Base-by-base conservation (phyloP, 768 basidiomycete species). In the Atractiella rhizophila region DNA sequence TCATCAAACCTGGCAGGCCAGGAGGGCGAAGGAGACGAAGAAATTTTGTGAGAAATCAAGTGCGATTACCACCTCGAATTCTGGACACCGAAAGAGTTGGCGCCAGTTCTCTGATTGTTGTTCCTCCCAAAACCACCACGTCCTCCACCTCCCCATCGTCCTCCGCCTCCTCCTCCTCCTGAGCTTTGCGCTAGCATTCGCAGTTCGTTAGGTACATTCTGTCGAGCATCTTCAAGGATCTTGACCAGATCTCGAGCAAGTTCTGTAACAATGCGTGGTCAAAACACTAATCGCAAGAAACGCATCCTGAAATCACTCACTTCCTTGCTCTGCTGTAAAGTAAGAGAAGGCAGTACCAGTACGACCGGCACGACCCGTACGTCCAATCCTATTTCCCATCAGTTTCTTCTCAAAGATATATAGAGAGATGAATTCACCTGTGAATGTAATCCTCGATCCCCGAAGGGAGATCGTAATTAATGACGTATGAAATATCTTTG, bases 401-500 rank as follows among this genome's bases (percentile, higher is more conserved):
- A n/a, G n/a, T n/a, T n/a, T n/a, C n/a, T n/a, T n/a, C n/a, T n/a
- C n/a, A n/a, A n/a, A 88, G 46, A 94, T 83, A 61, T 96, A 96
- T 15, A 2, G 20, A 40, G 25, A n/a, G n/a, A n/a, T 16, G 34
- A 23, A 33, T 4, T 11, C 23, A 13, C 25, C 86, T 81, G 62
- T 94, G 88, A 43, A 91, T 81, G 60, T 94, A 96, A 60, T 94
- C 86, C 64, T 88, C 85, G 55, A 79, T 81, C 57, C 16, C 16
- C 2, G 32, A 0, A 0, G 45, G 43, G 8, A 29, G 15, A 40
- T 37, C 23, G 20, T 32, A 53, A 43, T 35, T 44, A 39, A 96
- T 82, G 49, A 94, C 85, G 62, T 85, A 94, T 52, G 79, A 76
- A 52, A 96, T 85, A 64, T 96, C 86, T 76, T 96, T 94, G 63